These are phyloP conservation scores for Aspergillus pseudoglaucus DNA, from an alignment of 2,329 filamentous ascomycete species.

Conservation along the genomic window DNA sequence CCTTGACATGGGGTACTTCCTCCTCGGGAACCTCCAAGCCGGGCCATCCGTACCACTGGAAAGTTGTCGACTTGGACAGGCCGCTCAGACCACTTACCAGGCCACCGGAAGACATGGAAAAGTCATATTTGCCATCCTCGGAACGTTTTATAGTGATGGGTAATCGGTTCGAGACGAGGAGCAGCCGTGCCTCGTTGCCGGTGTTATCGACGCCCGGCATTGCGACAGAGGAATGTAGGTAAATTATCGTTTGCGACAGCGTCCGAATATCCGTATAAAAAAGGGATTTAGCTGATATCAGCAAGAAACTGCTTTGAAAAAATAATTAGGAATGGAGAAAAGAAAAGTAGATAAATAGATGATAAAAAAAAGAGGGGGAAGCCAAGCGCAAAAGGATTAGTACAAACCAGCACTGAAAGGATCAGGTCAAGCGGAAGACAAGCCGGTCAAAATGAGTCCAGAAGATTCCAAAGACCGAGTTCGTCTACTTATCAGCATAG, in stretches of 20 bases:
- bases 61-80: conserved; percentile 83
- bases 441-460: too few species aligned
- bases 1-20: conserved; percentile 67
- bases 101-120: conserved; percentile 94
- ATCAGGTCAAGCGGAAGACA: too few species aligned
- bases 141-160: conserved; percentile 95
- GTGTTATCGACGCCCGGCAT: conserved; percentile 32
- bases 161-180: conserved; percentile 88
- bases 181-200: conserved; percentile 47
- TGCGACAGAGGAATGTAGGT: conserved; percentile 3
- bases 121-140: conserved; percentile 84
- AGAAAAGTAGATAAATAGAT: neutral
- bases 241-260: neutral
- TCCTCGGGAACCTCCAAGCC: conserved; percentile 83
- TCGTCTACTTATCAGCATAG: neutral
- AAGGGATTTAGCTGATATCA: neutral
- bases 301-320: neutral
- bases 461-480: neutral
- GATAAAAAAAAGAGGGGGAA: neutral
- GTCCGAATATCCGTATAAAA: neutral
- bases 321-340: too few species aligned
- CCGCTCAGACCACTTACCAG: conserved; percentile 91
- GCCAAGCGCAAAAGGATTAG: neutral
- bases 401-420: too few species aligned
- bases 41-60: conserved; percentile 98